Base-by-base conservation (phyloP, 2,329 filamentous ascomycete species). In the Beauveria sp. region DNA sequence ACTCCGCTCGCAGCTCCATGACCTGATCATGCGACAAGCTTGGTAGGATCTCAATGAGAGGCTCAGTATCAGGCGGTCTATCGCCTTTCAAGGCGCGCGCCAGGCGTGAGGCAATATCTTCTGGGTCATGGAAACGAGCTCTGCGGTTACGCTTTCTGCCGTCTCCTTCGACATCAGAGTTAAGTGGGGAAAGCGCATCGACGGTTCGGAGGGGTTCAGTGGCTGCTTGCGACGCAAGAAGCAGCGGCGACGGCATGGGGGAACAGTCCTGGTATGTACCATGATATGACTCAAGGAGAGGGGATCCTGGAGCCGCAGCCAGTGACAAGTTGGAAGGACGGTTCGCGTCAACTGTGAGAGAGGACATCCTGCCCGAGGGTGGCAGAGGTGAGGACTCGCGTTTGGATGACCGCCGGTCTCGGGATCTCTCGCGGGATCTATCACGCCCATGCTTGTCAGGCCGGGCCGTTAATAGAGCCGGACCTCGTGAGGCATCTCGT, bases 191-290 rank as follows among this genome's bases (percentile, higher is more conserved):
- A 16, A 85, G 73, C 1, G 78, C 74, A 43, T 85, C 82, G 28
- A 82, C 66, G 30, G 75, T 64, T 14, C 68, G 68, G 46, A 81
- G 70, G 24, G 84, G 82, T 10, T 85, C 79, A 41, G 81, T 77
- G 34, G 79, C 73, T 53, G 66, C 60, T 20, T 78, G 70, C 1
- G 77, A 75, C 3, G 84, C 73, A 4, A 85, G 69, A 68, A 87
- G 79, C 26, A 92, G 77, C 0, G 92, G 91, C 0, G 92, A 92
- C 0, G 92, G 92, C 91, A 97, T 96, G 0, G 93, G 92, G 0
- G 92, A 96, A 67, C 96, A 90, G 62, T 90, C 91, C 73, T 97
- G 93, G 68, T 96, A 97, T 0, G 92, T 96, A 44, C 93, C 93
- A 64, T 88, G 89, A 74, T 97, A 97, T 1, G 94, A 88, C 75